Percentiles rank a stretch among this genome's conserved stretches.
phyloP scores from a whole-genome alignment of 83 land plant species.

The Picea abies region DNA sequence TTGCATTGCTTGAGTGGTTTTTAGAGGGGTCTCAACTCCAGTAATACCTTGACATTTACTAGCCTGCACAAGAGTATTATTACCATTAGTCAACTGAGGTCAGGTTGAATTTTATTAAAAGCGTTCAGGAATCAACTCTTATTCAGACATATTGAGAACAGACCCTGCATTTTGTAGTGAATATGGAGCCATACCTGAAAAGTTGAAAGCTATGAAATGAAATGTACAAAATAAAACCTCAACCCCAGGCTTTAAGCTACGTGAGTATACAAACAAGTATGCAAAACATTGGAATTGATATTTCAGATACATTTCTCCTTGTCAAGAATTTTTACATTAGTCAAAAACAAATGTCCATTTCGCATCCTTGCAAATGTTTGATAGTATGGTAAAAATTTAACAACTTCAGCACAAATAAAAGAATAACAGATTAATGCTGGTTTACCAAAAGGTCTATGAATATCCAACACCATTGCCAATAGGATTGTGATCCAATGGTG shows the following conservation, averaged over 20 bases:
- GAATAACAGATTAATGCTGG: background rate
- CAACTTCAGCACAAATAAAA: background rate
- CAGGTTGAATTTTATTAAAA: background rate
- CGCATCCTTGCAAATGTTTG: background rate
- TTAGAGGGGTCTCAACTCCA: background rate
- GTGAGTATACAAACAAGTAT: background rate
- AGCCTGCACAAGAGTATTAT: constrained; percentile 9
- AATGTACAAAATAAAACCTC: background rate
- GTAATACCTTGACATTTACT: background rate
- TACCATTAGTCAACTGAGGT: background rate
- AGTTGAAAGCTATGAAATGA: background rate
- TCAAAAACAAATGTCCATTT: background rate
- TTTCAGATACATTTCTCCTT: background rate
- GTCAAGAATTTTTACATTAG: background rate
- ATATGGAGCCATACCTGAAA: background rate
- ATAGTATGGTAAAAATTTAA: background rate
- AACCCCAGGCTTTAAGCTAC: background rate
- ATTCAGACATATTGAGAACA: background rate
- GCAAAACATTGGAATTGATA: background rate
- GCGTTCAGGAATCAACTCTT: background rate
- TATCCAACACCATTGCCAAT: background rate
- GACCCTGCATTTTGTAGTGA: background rate
- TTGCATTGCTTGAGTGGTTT: constrained; percentile 1
- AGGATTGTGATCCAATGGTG: no score
- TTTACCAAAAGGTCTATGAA: background rate